Evolutionary conservation across 805 yeast species (phyloP), one percentile per base, ranked within the genome.

Genomic region (Hanseniaspora valbyensis): DNA sequence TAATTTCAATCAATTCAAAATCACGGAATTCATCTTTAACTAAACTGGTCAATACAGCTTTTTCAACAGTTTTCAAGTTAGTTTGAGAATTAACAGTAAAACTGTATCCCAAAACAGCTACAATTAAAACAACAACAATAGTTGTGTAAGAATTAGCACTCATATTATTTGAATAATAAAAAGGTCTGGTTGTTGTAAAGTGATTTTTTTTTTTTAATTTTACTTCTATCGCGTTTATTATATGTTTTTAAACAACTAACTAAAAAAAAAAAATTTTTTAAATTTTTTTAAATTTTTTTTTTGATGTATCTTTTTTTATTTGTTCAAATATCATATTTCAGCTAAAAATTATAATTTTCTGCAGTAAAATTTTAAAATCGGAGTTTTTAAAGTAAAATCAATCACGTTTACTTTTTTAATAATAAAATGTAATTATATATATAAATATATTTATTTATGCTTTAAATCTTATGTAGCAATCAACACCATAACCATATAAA

Each of bases 1-100:
- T 80, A 69, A 85, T 88, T 62, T 80, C 77, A 58, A 82, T 76
- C 61, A 89, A 71, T 53, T 90, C 90, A 72, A 87, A 89, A 60
- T 81, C 76, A 63, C 78, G 80, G 69, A 81, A 87, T 49, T 74
- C 72, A 55, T 77, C 81, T 37, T 81, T 76, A 56, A 74, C 73
- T 57, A 89, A 73, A 12, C 44, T 48, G 13, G 29, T 26, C 14
- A 16, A 16, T 5, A 25, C 5, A 2, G 19, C 21, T 10, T 24
- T 12, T n/a, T 25, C 24, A 13, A 22, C 21, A 12, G 26, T 22
- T 12, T 29, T 42, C 24, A 36, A 42, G 24, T n/a, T 21, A 22
- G 21, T 21, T 21, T 21, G 12, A 14, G n/a, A 81, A 83, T 28
- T 51, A 24, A 56, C 36, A 36, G 54, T 37, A 19, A 52, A 48